A percentile compares a stretch with the other conserved stretches of the same genome.
Conservation (phyloP, 257 asterid species). For the Vinca minor region DNA sequence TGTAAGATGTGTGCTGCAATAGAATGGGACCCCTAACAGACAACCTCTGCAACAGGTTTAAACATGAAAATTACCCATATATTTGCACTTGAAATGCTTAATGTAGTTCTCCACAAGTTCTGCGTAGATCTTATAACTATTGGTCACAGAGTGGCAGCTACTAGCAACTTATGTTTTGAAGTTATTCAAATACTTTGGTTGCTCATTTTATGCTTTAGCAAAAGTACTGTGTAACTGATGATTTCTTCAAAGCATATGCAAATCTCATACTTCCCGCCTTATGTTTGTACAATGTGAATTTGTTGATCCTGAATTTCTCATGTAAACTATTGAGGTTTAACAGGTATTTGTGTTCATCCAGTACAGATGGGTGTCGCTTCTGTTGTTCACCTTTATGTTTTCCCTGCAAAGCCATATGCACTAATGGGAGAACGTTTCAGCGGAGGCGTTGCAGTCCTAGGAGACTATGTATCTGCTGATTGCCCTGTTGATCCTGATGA, state of each 20-base stretch:
- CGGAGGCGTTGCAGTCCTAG: constrained; percentile 85
- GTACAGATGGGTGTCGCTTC: constrained; percentile 99
- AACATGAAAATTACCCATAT: neutral
- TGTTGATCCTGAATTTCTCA: constrained; percentile 4
- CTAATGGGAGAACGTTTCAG: constrained; percentile 74
- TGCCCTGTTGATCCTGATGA: constrained; percentile 93
- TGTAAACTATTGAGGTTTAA: constrained; percentile 30
- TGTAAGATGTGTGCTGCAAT: neutral
- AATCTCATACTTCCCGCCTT: neutral
- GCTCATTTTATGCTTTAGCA: neutral
- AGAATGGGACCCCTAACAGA: neutral
- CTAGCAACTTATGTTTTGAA: neutral
- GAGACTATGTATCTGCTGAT: constrained; percentile 93
- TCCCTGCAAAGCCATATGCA: constrained; percentile 98
- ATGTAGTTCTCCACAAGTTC: neutral
- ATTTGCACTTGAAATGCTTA: neutral
- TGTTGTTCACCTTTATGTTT: constrained; percentile 81
- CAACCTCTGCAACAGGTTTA: neutral
- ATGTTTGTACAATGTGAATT: neutral
- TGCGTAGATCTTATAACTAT: neutral
- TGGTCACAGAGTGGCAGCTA: neutral
- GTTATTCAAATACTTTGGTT: neutral
- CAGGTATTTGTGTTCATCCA: constrained; percentile 57
- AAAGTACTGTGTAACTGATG: neutral
- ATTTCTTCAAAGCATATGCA: neutral